These are phyloP conservation scores for Rhytidiadelphus loreus DNA, from an alignment of 225 moss, liverwort and hornwort species.

Conservation along the genomic window DNA sequence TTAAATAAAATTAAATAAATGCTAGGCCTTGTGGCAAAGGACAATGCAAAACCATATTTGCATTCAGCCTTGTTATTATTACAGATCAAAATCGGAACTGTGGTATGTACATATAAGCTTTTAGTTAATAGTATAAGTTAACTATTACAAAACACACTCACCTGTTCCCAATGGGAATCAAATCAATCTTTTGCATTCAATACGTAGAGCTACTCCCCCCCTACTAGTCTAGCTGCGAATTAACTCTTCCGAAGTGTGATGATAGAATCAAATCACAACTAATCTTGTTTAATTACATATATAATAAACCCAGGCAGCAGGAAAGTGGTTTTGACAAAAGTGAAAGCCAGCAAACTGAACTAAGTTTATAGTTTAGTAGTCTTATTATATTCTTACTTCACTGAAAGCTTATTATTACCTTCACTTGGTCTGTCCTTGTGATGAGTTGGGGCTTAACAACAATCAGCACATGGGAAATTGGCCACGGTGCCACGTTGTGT, in stretches of 20 bases:
- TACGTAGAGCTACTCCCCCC: background rate
- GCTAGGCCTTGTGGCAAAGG: background rate
- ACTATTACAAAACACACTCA: background rate
- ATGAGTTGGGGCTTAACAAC: background rate
- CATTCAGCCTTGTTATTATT: background rate
- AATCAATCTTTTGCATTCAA: background rate
- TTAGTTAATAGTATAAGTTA: no score
- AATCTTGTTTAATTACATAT: background rate
- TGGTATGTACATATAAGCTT: no score
- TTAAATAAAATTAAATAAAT: no score
- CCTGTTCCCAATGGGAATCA: background rate
- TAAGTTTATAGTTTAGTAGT: background rate
- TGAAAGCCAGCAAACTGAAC: background rate
- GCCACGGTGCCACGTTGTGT: background rate
- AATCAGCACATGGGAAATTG: background rate
- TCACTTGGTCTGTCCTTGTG: background rate
- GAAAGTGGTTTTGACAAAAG: background rate
- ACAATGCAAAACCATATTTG: background rate
- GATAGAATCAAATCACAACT: slow-evolving; percentile 12
- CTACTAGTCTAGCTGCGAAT: background rate
- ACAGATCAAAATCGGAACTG: no score
- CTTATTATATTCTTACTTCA: background rate
- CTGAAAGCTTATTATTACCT: background rate
- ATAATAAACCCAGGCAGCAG: background rate
- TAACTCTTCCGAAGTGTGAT: background rate